phyloP scores from a whole-genome alignment of 2,329 filamentous ascomycete species.

The Botrytis tulipae region DNA sequence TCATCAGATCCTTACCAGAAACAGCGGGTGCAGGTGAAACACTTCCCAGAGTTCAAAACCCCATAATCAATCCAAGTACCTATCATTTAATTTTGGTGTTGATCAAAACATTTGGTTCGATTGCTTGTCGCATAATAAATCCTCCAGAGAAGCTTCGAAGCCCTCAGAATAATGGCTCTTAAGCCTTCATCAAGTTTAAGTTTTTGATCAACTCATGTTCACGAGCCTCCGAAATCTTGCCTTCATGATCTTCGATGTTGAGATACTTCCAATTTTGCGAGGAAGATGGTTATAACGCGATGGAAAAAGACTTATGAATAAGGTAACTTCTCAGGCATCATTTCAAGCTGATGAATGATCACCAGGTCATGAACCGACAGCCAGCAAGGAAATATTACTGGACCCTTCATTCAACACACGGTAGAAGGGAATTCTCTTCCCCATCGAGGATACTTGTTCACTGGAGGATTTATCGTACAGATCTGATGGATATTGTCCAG shows the following conservation, averaged over 20 bases:
- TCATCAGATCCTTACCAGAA: not conserved
- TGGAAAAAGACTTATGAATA: not conserved
- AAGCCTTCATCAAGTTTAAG: not conserved
- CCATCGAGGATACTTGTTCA: too few species aligned
- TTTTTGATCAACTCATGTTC: not conserved
- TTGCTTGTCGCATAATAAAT: not conserved
- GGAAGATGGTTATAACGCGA: not conserved
- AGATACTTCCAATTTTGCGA: not conserved
- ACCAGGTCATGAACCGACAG: not conserved
- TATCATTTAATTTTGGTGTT: not conserved
- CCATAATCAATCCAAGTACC: not conserved
- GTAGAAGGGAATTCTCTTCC: not conserved
- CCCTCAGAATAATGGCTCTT: too few species aligned
- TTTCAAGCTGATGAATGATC: not conserved
- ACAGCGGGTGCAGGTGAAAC: not conserved
- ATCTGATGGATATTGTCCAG: too few species aligned
- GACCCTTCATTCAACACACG: not conserved
- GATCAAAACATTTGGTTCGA: accelerated
- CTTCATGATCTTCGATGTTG: accelerated
- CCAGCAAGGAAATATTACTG: not conserved
- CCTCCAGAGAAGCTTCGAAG: too few species aligned
- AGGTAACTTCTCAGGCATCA: not conserved
- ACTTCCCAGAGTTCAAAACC: not conserved
- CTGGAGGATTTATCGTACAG: accelerated
- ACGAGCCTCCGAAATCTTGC: not conserved